Evolutionary conservation across 306 rosid species (phyloP).

Genomic region (Dalbergia cochinchinensis): DNA sequence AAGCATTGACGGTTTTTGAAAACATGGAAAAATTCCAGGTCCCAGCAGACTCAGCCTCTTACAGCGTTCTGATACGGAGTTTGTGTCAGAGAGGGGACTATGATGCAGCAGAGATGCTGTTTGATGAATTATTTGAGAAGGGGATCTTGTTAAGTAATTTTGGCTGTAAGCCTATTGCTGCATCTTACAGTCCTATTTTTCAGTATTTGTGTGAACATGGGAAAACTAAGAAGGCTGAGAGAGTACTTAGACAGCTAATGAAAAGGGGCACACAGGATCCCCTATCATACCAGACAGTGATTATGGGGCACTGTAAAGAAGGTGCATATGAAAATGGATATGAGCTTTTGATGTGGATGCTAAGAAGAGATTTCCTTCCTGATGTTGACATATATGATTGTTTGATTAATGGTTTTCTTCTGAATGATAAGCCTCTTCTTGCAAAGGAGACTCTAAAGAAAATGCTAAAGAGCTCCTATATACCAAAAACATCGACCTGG

Average conservation of each 20-base stretch:
- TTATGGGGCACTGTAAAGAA: constrained; percentile 89
- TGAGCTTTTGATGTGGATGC: constrained; percentile 73
- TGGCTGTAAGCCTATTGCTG: constrained; percentile 85
- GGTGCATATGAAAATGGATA: constrained; percentile 70
- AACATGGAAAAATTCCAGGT: constrained; percentile 66
- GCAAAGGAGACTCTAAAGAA: constrained; percentile 76
- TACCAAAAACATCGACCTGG: constrained; percentile 70
- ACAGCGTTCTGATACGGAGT: constrained; percentile 70
- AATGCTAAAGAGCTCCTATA: constrained; percentile 83
- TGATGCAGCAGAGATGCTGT: constrained; percentile 68
- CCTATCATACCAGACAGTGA: constrained; percentile 66
- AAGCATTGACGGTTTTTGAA: constrained; percentile 70
- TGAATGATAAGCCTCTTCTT: constrained; percentile 71
- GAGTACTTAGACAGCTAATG: constrained; percentile 82
- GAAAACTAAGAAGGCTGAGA: constrained; percentile 77
- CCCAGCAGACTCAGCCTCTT: constrained; percentile 79
- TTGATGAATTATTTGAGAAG: constrained; percentile 69
- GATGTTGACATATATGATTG: constrained; percentile 65
- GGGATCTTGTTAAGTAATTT: constrained; percentile 58
- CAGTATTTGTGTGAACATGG: constrained; percentile 73
- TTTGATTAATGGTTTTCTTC: constrained; percentile 74
- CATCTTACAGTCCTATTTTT: constrained; percentile 74
- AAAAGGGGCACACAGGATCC: constrained; percentile 90
- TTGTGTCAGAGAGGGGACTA: constrained; percentile 69
- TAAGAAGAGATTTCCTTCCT: constrained; percentile 80